Percentiles rank a stretch among this genome's conserved stretches.
These are phyloP conservation scores for Talaromyces ruber DNA, from an alignment of 495 filamentous ascomycete species.

Conservation along the genomic window DNA sequence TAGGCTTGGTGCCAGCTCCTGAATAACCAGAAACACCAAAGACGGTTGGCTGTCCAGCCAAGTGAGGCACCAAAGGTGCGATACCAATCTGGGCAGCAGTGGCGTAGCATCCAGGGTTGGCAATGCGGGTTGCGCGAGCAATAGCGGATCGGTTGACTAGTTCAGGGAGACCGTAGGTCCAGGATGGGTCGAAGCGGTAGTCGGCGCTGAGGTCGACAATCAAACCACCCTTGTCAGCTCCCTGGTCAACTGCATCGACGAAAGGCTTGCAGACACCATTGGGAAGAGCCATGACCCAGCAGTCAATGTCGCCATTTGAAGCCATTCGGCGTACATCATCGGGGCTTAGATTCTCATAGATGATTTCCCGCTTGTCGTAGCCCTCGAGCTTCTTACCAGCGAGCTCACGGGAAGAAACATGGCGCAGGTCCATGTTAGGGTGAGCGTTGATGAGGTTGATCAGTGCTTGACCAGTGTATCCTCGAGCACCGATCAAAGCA, in stretches of 20 bases:
- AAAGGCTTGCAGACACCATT: constrained; percentile 97
- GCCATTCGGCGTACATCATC: constrained; percentile 92
- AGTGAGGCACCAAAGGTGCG: constrained; percentile 68
- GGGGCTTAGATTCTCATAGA: constrained; percentile 81
- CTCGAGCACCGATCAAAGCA: constrained; percentile 89
- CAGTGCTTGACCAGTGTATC: constrained; percentile 91
- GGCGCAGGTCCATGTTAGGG: constrained; percentile 86
- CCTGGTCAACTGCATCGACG: constrained; percentile 81
- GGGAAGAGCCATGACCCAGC: constrained; percentile 96
- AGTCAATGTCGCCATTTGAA: constrained; percentile 85
- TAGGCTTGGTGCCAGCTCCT: constrained; percentile 92
- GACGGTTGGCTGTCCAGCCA: constrained; percentile 72
- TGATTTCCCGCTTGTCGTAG: constrained; percentile 87
- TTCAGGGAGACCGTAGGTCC: constrained; percentile 96
- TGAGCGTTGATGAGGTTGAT: constrained; percentile 85
- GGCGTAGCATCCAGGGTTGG: constrained; percentile 95
- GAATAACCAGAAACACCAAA: constrained; percentile 97
- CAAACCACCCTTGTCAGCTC: constrained; percentile 60
- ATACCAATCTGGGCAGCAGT: constrained; percentile 94
- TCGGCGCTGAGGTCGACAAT: constrained; percentile 93
- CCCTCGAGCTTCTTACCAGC: constrained; percentile 84
- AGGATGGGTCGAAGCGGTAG: constrained; percentile 82
- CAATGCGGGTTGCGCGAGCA: constrained; percentile 73
- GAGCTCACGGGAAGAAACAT: constrained; percentile 92
- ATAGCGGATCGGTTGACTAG: constrained; percentile 70